Evolutionary conservation across 495 filamentous ascomycete species (phyloP).

Genomic region (Penicillium longicatenatum): DNA sequence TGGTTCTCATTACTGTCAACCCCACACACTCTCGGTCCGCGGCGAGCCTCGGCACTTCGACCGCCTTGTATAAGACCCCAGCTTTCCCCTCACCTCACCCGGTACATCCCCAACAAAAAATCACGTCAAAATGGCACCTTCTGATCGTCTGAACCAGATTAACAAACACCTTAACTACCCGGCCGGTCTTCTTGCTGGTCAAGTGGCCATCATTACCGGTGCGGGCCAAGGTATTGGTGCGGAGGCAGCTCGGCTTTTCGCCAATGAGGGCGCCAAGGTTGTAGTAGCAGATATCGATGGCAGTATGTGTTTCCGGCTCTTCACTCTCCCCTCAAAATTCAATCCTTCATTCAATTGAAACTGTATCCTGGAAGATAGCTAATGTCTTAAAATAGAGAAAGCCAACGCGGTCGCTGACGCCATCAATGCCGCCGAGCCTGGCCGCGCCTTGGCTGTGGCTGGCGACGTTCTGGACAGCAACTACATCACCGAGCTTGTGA

Average conservation of each 20-base stretch:
- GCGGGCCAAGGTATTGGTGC: conserved; percentile 89
- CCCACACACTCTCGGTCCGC: conserved; percentile 33
- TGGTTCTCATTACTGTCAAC: conserved; percentile 5
- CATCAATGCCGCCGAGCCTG: conserved; percentile 64
- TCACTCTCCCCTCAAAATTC: neutral
- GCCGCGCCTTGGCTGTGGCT: conserved; percentile 66
- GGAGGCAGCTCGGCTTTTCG: conserved; percentile 77
- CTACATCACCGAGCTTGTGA: conserved; percentile 69
- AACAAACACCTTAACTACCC: conserved; percentile 79
- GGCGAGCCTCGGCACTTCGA: conserved; percentile 31
- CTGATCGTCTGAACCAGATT: conserved; percentile 65
- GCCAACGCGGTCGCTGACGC: conserved; percentile 58
- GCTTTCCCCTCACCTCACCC: conserved; percentile 6
- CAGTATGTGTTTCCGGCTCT: conserved; percentile 42
- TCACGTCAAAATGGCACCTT: conserved; percentile 34
- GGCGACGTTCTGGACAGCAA: conserved; percentile 71
- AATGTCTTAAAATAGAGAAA: conserved; percentile 50
- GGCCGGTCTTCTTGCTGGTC: conserved; percentile 70
- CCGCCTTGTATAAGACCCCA: conserved; percentile 27
- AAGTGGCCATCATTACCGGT: conserved; percentile 87
- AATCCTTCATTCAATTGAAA: neutral
- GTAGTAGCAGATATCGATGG: conserved; percentile 80
- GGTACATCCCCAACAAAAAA: neutral
- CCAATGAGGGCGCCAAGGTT: conserved; percentile 83
- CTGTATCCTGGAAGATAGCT: neutral